phyloP scores from a whole-genome alignment of 2,329 filamentous ascomycete species.

The Penicillium sp. region DNA sequence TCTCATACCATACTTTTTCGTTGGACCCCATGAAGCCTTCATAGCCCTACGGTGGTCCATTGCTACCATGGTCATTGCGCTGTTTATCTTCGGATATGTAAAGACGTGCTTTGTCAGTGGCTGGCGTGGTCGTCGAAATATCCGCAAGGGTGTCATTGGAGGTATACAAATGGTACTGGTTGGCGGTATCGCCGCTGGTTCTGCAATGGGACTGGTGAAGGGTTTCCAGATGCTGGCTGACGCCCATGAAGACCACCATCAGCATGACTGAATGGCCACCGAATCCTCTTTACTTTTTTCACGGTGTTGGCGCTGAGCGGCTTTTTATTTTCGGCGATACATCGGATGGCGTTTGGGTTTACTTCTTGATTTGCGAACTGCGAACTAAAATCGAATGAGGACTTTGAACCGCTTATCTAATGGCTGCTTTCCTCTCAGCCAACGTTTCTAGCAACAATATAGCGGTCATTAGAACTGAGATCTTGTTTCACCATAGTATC shows the following conservation, averaged over 20 bases:
- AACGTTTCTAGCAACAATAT: neutral
- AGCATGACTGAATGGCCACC: slow-evolving; percentile 3
- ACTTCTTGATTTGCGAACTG: neutral
- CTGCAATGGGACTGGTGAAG: slow-evolving; percentile 43
- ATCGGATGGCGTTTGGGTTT: neutral
- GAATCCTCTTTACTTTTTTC: neutral
- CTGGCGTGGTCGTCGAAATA: slow-evolving; percentile 35
- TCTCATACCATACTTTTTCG: slow-evolving; percentile 56
- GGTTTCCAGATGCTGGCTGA: slow-evolving; percentile 35
- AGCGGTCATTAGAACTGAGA: neutral
- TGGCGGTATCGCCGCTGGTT: slow-evolving; percentile 40
- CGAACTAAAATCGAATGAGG: neutral
- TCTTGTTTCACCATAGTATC: neutral
- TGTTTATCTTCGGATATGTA: slow-evolving; percentile 52
- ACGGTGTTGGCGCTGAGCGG: slow-evolving; percentile 1
- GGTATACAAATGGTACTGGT: slow-evolving; percentile 43
- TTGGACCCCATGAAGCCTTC: slow-evolving; percentile 77
- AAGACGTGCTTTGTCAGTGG: slow-evolving; percentile 46
- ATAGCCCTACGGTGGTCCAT: slow-evolving; percentile 63
- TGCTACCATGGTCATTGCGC: slow-evolving; percentile 49
- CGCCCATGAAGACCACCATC: slow-evolving; percentile 6
- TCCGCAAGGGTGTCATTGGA: slow-evolving; percentile 34
- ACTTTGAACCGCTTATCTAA: neutral
- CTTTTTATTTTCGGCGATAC: neutral
- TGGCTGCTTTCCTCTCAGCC: neutral